phyloP scores from a whole-genome alignment of 75 land plant species.

The Sequoia sempervirens region DNA sequence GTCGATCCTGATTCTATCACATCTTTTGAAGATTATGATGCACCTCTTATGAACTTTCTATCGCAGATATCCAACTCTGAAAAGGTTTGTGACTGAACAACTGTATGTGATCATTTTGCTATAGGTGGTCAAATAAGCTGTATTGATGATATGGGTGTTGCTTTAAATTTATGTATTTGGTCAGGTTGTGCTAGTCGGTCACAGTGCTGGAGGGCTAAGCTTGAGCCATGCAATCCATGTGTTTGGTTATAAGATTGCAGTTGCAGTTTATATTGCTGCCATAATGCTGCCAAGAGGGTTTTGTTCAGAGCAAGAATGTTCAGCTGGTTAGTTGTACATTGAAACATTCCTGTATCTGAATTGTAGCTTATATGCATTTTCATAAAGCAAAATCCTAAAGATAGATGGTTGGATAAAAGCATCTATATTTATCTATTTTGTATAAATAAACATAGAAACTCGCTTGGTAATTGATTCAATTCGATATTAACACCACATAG shows the following conservation, averaged over 20 bases:
- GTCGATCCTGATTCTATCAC: constrained; percentile 36
- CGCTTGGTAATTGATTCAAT: too few relatives aligned
- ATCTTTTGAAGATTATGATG: constrained; percentile 51
- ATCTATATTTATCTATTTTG: too few relatives aligned
- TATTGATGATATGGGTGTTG: too few relatives aligned
- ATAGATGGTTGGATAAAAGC: too few relatives aligned
- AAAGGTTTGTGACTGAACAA: constrained; percentile 18
- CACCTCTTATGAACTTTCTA: constrained; percentile 55
- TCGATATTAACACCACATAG: too few relatives aligned
- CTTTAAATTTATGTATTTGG: too few relatives aligned
- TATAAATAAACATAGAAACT: too few relatives aligned
- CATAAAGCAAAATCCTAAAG: too few relatives aligned
- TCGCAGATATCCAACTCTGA: constrained; percentile 28
- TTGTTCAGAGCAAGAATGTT: not conserved
- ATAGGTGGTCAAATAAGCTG: too few relatives aligned
- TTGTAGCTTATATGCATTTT: not conserved
- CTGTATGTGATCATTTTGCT: not conserved
- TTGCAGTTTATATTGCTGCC: constrained; percentile 32
- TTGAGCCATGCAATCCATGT: constrained; percentile 47
- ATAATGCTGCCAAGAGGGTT: constrained; percentile 10
- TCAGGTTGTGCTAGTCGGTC: constrained; percentile 71
- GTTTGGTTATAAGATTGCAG: constrained; percentile 25
- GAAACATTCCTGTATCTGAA: not conserved
- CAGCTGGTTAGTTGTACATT: not conserved
- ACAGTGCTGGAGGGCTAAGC: constrained; percentile 68